phyloP scores from a whole-genome alignment of 441 rosid genomes.

The Lagerstroemia fauriei region DNA sequence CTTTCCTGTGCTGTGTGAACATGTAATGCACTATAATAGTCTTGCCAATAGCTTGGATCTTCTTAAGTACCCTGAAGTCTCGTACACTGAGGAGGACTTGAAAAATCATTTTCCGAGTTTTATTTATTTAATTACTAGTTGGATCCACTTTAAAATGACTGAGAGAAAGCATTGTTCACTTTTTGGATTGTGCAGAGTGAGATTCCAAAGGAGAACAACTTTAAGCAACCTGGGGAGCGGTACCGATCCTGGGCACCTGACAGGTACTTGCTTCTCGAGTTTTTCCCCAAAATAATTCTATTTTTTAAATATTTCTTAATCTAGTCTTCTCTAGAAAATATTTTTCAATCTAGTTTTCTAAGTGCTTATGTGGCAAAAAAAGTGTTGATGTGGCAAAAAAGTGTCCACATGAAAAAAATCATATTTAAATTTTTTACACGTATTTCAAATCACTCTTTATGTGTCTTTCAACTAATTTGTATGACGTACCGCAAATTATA shows the following conservation, averaged over 20 bases:
- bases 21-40: neutral
- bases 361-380: too few species aligned
- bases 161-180: neutral
- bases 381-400: too few species aligned
- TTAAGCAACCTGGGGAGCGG: constrained; percentile 86
- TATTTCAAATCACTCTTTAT: too few species aligned
- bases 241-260: constrained; percentile 75
- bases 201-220: constrained; percentile 83
- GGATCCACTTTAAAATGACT: neutral
- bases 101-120: neutral
- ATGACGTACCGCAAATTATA: too few species aligned
- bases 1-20: neutral
- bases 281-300: too few species aligned
- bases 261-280: constrained; percentile 54
- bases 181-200: constrained; percentile 45
- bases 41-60: neutral
- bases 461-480: too few species aligned
- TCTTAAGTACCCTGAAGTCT: neutral
- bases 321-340: too few species aligned
- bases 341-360: too few species aligned
- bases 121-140: neutral
- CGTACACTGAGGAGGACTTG: neutral
- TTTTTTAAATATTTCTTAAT: too few species aligned
- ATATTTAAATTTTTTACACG: too few species aligned
- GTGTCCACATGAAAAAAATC: too few species aligned